phyloP scores from a whole-genome alignment of 2,329 filamentous ascomycete genomes.

The Fusarium chlamydosporum region DNA sequence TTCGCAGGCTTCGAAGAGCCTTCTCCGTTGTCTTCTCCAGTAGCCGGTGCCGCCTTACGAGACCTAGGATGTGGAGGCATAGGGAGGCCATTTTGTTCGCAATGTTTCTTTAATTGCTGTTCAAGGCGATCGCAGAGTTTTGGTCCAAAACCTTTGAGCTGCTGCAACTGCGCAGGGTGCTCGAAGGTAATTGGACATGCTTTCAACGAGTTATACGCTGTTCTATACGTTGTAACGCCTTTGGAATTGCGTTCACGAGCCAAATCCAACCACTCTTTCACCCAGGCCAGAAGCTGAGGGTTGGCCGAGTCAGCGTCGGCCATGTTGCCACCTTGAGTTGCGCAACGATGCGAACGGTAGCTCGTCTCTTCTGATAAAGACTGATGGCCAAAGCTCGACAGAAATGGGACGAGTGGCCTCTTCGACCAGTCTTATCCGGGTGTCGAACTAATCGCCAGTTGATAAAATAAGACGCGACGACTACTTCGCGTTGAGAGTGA shows the following conservation, averaged over 20 bases:
- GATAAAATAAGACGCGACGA: conserved; percentile 27
- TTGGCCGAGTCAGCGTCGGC: conserved; percentile 70
- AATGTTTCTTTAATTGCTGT: conserved; percentile 71
- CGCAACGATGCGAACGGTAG: conserved; percentile 1
- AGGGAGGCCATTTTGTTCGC: conserved; percentile 74
- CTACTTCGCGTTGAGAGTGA: conserved; percentile 16
- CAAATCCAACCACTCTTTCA: conserved; percentile 81
- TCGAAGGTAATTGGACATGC: conserved; percentile 78
- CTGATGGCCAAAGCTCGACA: background rate
- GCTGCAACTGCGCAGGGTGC: conserved; percentile 80
- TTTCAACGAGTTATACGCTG: conserved; percentile 82
- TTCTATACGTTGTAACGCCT: conserved; percentile 78
- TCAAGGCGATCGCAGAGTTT: conserved; percentile 79
- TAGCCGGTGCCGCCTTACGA: conserved; percentile 57
- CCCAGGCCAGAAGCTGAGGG: conserved; percentile 78
- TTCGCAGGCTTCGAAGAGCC: conserved; percentile 63
- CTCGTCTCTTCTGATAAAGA: background rate
- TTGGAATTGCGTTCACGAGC: conserved; percentile 79
- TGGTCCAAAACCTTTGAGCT: conserved; percentile 80
- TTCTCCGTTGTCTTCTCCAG: conserved; percentile 54
- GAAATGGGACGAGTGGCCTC: background rate
- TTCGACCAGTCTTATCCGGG: conserved; percentile 2
- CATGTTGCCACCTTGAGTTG: conserved; percentile 44
- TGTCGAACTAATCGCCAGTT: background rate
- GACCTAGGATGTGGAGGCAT: conserved; percentile 72